These are phyloP conservation scores for Malassezia obtusa DNA, from an alignment of 1,284 basidiomycete species.

Conservation along the genomic window DNA sequence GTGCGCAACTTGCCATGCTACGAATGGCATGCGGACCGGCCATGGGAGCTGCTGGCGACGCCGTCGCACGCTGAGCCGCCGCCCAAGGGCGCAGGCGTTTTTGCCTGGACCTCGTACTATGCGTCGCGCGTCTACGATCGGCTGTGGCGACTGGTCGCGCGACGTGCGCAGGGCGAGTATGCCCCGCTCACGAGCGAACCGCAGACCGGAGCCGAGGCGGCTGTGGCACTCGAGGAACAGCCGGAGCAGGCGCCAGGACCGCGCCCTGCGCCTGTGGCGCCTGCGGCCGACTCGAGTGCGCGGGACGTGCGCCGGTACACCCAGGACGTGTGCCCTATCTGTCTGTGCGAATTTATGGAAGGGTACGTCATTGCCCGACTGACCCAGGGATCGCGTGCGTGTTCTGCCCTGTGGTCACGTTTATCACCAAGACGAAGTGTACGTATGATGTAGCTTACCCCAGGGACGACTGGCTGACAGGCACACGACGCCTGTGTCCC, in stretches of 20 bases:
- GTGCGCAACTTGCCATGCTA: slow-evolving; percentile 39
- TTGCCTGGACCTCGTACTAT: not conserved
- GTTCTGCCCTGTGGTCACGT: slow-evolving; percentile 45
- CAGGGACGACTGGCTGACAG: slow-evolving; percentile 43
- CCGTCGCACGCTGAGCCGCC: not conserved
- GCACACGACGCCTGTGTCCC: slow-evolving; percentile 43
- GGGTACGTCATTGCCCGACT: slow-evolving; percentile 15
- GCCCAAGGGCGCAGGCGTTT: not conserved
- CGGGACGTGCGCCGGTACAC: not conserved
- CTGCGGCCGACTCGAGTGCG: not conserved
- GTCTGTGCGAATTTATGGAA: slow-evolving; percentile 40
- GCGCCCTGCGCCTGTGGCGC: not conserved
- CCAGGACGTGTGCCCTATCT: slow-evolving; percentile 43
- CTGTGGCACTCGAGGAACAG: not conserved
- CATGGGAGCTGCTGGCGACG: slow-evolving; percentile 1
- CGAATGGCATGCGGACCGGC: slow-evolving; percentile 22
- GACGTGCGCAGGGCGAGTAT: not conserved
- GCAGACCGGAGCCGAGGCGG: not conserved
- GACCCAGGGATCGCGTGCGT: slow-evolving; percentile 31
- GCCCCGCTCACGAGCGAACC: not conserved
- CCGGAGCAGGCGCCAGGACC: not conserved
- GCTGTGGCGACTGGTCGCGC: not conserved
- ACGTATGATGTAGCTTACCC: not conserved
- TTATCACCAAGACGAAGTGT: slow-evolving; percentile 36
- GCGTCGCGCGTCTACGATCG: not conserved